A percentile compares a stretch with the other conserved stretches of the same genome.
phyloP scores from a whole-genome alignment of 2,329 filamentous ascomycete genomes.

The Madurella mycetomatis region DNA sequence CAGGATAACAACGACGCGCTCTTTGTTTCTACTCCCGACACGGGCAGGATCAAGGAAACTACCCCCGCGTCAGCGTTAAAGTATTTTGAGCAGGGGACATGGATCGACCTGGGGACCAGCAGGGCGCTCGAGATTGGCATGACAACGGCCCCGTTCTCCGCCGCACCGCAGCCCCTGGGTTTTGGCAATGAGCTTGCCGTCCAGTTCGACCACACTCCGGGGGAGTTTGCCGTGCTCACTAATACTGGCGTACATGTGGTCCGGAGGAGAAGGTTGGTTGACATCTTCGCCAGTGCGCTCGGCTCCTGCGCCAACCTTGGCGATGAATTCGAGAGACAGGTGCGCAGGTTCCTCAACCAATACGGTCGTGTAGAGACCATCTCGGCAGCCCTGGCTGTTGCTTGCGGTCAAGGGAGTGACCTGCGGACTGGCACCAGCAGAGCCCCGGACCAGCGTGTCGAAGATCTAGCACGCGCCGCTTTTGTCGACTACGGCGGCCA shows the following conservation, averaged over 20 bases:
- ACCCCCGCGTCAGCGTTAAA: slow-evolving; percentile 48
- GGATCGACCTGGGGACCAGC: slow-evolving; percentile 65
- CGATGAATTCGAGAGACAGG: slow-evolving; percentile 74
- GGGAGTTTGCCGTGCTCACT: slow-evolving; percentile 86
- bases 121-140: slow-evolving; percentile 74
- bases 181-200: slow-evolving; percentile 95
- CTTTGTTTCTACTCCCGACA: slow-evolving; percentile 84
- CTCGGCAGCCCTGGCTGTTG: slow-evolving; percentile 86
- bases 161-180: slow-evolving; percentile 62
- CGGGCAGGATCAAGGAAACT: slow-evolving; percentile 70
- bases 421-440: slow-evolving; percentile 65
- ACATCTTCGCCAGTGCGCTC: slow-evolving; percentile 83
- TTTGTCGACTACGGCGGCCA: slow-evolving; percentile 93
- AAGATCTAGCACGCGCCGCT: slow-evolving; percentile 77
- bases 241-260: slow-evolving; percentile 87
- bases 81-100: slow-evolving; percentile 76
- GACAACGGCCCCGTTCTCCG: slow-evolving; percentile 67
- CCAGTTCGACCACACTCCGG: slow-evolving; percentile 81
- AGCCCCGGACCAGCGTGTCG: slow-evolving; percentile 76
- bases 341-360: slow-evolving; percentile 75
- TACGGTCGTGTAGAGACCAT: slow-evolving; percentile 89
- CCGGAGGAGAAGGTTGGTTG: slow-evolving; percentile 76
- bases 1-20: slow-evolving; percentile 60
- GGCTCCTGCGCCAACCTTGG: slow-evolving; percentile 58
- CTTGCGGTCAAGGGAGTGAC: slow-evolving; percentile 88